Conservation (phyloP, 768 basidiomycete species). For the Boletus subcaerulescens region DNA sequence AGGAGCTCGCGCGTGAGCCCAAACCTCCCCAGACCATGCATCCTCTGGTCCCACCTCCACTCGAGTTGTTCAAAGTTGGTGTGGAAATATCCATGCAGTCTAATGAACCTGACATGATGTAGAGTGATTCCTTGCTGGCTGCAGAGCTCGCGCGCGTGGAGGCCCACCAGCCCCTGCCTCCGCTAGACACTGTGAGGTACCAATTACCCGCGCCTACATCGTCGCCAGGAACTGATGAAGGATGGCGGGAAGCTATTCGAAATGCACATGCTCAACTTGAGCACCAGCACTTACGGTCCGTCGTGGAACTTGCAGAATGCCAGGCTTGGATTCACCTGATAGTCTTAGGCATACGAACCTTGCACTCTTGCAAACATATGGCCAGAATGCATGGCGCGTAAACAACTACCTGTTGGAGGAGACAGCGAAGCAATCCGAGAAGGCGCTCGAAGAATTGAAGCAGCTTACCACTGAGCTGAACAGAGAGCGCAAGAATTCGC, state of each 20-base stretch:
- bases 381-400: conserved; percentile 87
- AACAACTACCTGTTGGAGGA: conserved; percentile 86
- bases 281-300: conserved; percentile 78
- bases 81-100: not conserved
- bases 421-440: conserved; percentile 68
- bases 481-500: conserved; percentile 80
- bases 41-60: conserved; percentile 64
- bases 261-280: conserved; percentile 83
- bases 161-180: conserved; percentile 57
- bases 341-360: conserved; percentile 73
- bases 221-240: conserved; percentile 63
- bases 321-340: conserved; percentile 1
- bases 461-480: conserved; percentile 83
- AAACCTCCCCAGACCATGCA: conserved; percentile 61
- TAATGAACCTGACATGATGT: not conserved
- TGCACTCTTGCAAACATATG: conserved; percentile 79
- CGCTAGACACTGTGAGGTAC: conserved; percentile 71
- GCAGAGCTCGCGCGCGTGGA: conserved; percentile 77
- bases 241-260: conserved; percentile 70
- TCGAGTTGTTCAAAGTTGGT: conserved; percentile 67
- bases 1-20: conserved; percentile 70
- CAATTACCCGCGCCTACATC: conserved; percentile 67
- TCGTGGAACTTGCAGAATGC: not conserved
- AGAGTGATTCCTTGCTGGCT: conserved; percentile 69
- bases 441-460: conserved; percentile 71